Evolutionary conservation across 768 basidiomycete genomes (phyloP), one percentile per base, ranked within the genome.

Genomic region (Auricularia cornea): DNA sequence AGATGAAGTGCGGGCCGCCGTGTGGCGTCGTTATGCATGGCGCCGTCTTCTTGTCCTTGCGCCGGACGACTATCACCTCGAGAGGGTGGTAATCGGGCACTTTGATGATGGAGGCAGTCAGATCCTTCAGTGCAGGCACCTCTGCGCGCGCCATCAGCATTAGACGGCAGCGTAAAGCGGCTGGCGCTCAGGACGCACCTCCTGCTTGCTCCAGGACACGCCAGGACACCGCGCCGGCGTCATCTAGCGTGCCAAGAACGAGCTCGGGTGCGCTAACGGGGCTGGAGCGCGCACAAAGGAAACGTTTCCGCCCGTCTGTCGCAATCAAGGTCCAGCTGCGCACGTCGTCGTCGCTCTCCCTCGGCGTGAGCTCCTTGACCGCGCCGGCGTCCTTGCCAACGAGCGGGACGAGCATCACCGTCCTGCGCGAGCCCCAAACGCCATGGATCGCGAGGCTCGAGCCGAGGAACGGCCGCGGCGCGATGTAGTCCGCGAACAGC

Each of bases 1-100:
- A 74, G 1, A 77, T 75, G 0, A 69, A 76, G 68, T 89, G 87
- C 0, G 88, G 87, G 2, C 88, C 87, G 11, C 87, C 88, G 64
- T 89, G 88, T 6, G 80, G 79, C 16, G 76, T 69, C 0, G 80
- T 81, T 59, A 90, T 73, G 60, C 70, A 61, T 3, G 70, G 78
- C 2, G 76, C 76, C 23, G 70, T 70, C 5, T 56, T 56, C 4
- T 35, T 56, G 23, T 30, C 26, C 0, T 65, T 20, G 1, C 62
- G 48, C 51, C 74, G 75, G 23, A 87, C 72, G 12, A 88, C 71
- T 14, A 88, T 81, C 0, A 83, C 81, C 70, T 88, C 84, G 1
- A 80, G 77, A 2, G 81, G 82, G 40, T 72, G 72, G 41, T 79
- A 78, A 10, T 72, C 73, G 6, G 85, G 83, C 41, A 89, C 79